These are phyloP conservation scores for Nakazawaea wickerhamii DNA, from an alignment of 805 yeast genomes.

Conservation along the genomic window DNA sequence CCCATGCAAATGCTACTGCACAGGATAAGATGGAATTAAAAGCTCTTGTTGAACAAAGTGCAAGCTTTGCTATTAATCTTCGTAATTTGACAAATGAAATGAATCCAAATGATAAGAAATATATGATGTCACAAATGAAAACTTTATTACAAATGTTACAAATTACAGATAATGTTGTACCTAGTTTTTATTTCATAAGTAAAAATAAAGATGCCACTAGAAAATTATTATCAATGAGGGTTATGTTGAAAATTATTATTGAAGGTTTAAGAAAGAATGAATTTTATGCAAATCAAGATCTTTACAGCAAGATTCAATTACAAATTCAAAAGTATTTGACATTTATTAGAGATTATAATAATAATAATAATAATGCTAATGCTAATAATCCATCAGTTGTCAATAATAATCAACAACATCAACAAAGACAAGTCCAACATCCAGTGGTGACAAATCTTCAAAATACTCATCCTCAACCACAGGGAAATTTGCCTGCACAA, in stretches of 20 bases:
- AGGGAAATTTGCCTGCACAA: constrained; percentile 1
- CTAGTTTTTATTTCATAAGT: constrained; percentile 72
- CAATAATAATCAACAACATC: constrained; percentile 12
- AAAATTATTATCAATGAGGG: constrained; percentile 70
- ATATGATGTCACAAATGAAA: constrained; percentile 49
- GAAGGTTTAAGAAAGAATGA: constrained; percentile 62
- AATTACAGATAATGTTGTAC: constrained; percentile 69
- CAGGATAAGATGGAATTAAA: constrained; percentile 60
- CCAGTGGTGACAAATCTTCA: constrained; percentile 16
- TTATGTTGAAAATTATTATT: constrained; percentile 70
- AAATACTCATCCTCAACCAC: constrained; percentile 9
- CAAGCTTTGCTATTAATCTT: constrained; percentile 58
- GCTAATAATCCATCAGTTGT: constrained; percentile 26
- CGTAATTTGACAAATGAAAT: constrained; percentile 60
- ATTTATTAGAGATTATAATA: constrained; percentile 57
- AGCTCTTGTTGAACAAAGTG: constrained; percentile 63
- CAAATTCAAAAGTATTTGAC: constrained; percentile 74
- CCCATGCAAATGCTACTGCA: constrained; percentile 36
- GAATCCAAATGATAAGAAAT: constrained; percentile 57
- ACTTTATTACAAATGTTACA: constrained; percentile 55
- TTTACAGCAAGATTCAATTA: constrained; percentile 60
- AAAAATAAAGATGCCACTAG: constrained; percentile 71
- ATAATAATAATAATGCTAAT: too few relatives aligned
- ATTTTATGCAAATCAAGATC: constrained; percentile 67
- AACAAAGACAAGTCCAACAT: constrained; percentile 23